Percentiles rank a stretch among this genome's conserved stretches.
Evolutionary conservation across 164 flowering plant species (phyloP).

Genomic region (Vitis labrusca): DNA sequence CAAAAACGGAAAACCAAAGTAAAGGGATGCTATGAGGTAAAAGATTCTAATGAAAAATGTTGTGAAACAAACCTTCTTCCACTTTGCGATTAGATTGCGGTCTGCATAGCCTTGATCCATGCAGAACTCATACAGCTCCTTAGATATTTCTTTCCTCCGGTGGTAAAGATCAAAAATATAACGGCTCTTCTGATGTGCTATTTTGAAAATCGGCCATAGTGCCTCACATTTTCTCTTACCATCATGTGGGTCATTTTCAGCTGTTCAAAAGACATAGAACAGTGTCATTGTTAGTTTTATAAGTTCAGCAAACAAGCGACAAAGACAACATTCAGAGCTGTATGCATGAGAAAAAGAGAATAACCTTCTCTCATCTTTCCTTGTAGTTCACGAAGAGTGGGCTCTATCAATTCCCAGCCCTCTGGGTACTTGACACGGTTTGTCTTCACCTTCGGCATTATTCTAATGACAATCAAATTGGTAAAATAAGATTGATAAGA

Average conservation of each 20-base stretch:
- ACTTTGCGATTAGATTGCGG: slow-evolving; percentile 65
- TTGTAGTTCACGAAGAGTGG: slow-evolving; percentile 75
- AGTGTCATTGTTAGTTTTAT: background rate
- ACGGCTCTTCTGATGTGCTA: slow-evolving; percentile 87
- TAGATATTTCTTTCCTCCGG: slow-evolving; percentile 76
- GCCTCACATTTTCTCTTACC: slow-evolving; percentile 86
- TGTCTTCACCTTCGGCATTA: slow-evolving; percentile 83
- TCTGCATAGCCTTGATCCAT: slow-evolving; percentile 90
- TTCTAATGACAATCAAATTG: slow-evolving; percentile 19
- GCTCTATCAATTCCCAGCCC: slow-evolving; percentile 91
- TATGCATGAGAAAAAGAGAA: background rate
- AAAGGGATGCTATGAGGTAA: background rate
- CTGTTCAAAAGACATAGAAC: slow-evolving; percentile 35
- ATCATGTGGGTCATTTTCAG: slow-evolving; percentile 83
- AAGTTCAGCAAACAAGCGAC: background rate
- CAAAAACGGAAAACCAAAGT: background rate
- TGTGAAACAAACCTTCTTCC: slow-evolving; percentile 60
- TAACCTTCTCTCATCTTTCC: slow-evolving; percentile 92
- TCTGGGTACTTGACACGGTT: slow-evolving; percentile 71
- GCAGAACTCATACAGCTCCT: slow-evolving; percentile 80
- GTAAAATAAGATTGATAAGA: background rate
- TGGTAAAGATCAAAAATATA: slow-evolving; percentile 76
- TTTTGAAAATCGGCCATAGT: slow-evolving; percentile 82
- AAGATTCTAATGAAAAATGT: background rate
- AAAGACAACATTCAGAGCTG: background rate